Conservation (phyloP, 345 rosid genomes). For the Firmiana major region DNA sequence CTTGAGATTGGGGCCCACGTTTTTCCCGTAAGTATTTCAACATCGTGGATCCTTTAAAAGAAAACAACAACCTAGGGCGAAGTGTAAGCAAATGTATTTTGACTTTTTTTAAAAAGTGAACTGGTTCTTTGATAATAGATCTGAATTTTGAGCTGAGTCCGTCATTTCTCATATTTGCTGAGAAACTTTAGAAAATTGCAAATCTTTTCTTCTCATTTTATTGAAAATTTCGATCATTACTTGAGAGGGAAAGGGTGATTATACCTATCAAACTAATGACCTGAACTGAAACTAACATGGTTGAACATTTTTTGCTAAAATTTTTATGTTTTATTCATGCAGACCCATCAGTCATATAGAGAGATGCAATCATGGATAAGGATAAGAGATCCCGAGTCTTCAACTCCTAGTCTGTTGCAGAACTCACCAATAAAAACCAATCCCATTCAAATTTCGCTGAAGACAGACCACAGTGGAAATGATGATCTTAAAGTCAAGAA, state of each 20-base stretch:
- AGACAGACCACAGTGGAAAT: constrained; percentile 16
- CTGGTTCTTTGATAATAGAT: background rate
- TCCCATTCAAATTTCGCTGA: background rate
- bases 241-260: background rate
- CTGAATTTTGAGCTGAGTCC: background rate
- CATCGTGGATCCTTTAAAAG: constrained; percentile 80
- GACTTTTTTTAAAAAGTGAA: constrained; percentile 4
- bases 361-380: constrained; percentile 17
- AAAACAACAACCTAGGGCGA: constrained; percentile 83
- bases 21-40: constrained; percentile 66
- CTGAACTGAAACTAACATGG: background rate
- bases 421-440: constrained; percentile 5
- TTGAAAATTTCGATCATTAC: background rate
- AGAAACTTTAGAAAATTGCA: background rate
- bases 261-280: background rate
- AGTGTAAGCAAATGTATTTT: constrained; percentile 77
- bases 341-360: constrained; percentile 29
- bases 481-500: too few species aligned
- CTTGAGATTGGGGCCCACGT: constrained; percentile 32
- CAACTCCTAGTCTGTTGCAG: constrained; percentile 1
- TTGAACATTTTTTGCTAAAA: constrained; percentile 4
- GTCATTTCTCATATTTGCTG: background rate
- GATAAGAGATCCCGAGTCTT: constrained; percentile 13
- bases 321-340: constrained; percentile 26
- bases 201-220: background rate